Evolutionary conservation across 1,139 yeast genomes (phyloP).

Genomic region (Zhuliangozyma parablackwelliae): DNA sequence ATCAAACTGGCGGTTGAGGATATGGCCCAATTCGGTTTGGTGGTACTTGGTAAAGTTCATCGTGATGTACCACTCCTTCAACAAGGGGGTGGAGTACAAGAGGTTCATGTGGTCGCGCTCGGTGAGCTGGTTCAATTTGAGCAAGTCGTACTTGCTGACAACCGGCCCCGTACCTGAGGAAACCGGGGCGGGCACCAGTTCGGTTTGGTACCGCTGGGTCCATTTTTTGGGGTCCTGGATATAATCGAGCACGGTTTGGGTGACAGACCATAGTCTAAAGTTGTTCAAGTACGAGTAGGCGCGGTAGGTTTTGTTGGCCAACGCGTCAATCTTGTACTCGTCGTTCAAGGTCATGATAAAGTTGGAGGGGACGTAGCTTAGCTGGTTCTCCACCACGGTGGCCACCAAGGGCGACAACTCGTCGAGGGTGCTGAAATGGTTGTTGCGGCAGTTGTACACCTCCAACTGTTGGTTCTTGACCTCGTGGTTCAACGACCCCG

Average conservation of each 20-base stretch:
- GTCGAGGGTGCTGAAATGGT: constrained; percentile 31
- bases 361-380: constrained; percentile 30
- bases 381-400: constrained; percentile 30
- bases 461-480: constrained; percentile 23
- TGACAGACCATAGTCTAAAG: constrained; percentile 31
- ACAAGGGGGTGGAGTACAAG: constrained; percentile 17
- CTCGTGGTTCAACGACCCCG: constrained; percentile 11
- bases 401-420: constrained; percentile 29
- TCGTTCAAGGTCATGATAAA: constrained; percentile 22
- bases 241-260: constrained; percentile 23
- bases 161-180: constrained; percentile 7
- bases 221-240: constrained; percentile 20
- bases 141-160: constrained; percentile 18
- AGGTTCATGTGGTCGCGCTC: constrained; percentile 27
- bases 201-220: constrained; percentile 13
- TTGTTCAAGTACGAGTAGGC: constrained; percentile 27
- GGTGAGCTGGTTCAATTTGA: constrained; percentile 17
- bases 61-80: constrained; percentile 22
- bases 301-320: constrained; percentile 22
- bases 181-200: not conserved
- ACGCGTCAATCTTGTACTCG: constrained; percentile 25
- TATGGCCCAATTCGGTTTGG: constrained; percentile 19
- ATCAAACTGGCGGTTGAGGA: constrained; percentile 8
- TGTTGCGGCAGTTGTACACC: constrained; percentile 42
- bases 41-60: constrained; percentile 25